Conservation (phyloP, 305 asterid species). For the Fraxinus floribunda region DNA sequence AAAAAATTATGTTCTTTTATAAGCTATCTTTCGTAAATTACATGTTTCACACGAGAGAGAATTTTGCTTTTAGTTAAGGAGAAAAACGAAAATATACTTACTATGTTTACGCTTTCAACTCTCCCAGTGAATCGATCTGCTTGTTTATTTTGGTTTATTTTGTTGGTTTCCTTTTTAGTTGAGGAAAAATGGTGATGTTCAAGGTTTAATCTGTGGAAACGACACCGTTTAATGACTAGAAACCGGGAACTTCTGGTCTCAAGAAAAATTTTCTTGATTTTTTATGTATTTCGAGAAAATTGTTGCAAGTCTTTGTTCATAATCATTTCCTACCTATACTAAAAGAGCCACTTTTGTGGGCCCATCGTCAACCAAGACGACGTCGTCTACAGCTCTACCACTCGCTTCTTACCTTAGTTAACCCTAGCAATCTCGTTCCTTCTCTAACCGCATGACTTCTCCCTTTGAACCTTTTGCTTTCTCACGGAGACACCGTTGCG, state of each 20-base stretch:
- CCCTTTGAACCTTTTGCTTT: too few species aligned
- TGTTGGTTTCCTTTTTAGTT: conserved; percentile 21
- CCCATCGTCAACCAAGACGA: too few species aligned
- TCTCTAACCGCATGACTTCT: too few species aligned
- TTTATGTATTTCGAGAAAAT: not conserved
- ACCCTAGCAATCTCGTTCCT: too few species aligned
- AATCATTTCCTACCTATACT: not conserved
- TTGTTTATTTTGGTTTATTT: conserved; percentile 14
- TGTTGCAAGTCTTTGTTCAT: conserved; percentile 21
- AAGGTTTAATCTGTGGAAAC: conserved; percentile 62
- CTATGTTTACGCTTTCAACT: not conserved
- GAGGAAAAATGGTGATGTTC: conserved; percentile 59
- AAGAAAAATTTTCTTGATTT: conserved; percentile 50
- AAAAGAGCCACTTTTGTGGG: too few species aligned
- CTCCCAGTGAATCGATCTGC: not conserved
- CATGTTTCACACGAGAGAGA: not conserved
- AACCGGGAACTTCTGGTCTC: conserved; percentile 95
- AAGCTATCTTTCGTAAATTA: not conserved
- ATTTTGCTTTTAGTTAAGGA: not conserved
- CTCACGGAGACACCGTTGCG: too few species aligned
- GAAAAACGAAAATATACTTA: not conserved
- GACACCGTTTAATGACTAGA: conserved; percentile 80
- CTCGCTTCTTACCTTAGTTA: too few species aligned
- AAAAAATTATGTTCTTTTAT: not conserved
- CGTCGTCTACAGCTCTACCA: too few species aligned